Base-by-base conservation (phyloP, 2,329 filamentous ascomycete genomes). In the Bipolaris bicolor region DNA sequence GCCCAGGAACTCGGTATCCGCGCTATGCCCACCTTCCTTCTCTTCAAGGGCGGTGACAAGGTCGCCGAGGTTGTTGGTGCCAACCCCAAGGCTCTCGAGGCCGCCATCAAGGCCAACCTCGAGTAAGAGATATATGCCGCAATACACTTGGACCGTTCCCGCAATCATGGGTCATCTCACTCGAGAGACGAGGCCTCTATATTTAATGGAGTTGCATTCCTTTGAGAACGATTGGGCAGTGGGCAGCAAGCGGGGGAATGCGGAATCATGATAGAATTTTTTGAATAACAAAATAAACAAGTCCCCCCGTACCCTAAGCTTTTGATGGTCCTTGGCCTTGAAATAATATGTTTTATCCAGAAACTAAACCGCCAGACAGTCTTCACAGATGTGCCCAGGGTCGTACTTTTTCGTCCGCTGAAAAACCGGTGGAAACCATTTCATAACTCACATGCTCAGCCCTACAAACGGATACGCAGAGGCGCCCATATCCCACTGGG, bases 11-110 rank as follows among this genome's bases (percentile, higher is more conserved):
- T 95, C 62, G 86, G 86, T 63, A 86, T 98, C 76, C 87, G 90
- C 68, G 92, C 93, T 75, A 97, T 98, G 92, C 93, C 94, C 54
- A 96, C 92, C 26, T 97, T 98, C 81, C 72, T 90, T 55, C 77
- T 96, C 72, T 97, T 92, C 86, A 90, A 92, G 84, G 78, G 88
- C 67, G 92, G 90, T 64, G 77, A 91, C 77, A 89, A 90, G 82
- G 78, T 87, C 34, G 82, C 79, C 41, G 88, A 91, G 79, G 80
- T 97, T 57, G 86, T 95, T 26, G 93, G 93, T 62, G 92, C 92
- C 70, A 92, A 92, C 80, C 88, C 88, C n/a, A 76, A 78, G 47
- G 87, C 83, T n/a, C 79, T 96, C 57, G 77, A 85, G 78, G 77
- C 77, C 33, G 81, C 81, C 40, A 83, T 83, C 70, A 73, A 81